Base-by-base conservation (phyloP, 345 rosid genomes). In the Aquilaria sinensis region DNA sequence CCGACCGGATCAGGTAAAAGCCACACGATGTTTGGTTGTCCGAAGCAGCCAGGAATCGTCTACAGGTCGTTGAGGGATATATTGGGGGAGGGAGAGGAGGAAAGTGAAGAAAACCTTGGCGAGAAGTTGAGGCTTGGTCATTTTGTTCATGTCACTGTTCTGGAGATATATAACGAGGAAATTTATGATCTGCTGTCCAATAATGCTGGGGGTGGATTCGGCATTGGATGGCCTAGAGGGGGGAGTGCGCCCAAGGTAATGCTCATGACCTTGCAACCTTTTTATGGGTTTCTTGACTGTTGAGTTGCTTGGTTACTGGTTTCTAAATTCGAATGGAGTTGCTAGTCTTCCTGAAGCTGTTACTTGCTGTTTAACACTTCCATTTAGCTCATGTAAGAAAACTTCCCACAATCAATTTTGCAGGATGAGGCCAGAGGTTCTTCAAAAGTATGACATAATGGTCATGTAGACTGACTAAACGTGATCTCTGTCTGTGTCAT, bases 1-100 rank as follows among this genome's bases (percentile, higher is more conserved):
- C 99, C 99, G 0, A 94, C 99, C 0, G 97, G 99, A 63, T 83
- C 99, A 0, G 99, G 99, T 0, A 94, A 94, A 77, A 94, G 99
- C 56, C 92, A 90, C 69, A 88, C 96, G 0, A 94, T 94, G 99
- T 94, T 94, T 61, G 99, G 99, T 41, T 86, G 87, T 66, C 54
- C 88, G 57, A 90, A 86, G 83, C 87, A 85, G 66, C 84, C 97
- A 0, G 99, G 99, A 71, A 90, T 94, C 14, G 99, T 94, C 41
- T 94, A 90, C 61, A 61, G 82, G 31, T 70, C 99, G 1, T 67
- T 90, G 71, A 83, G 65, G 56, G 92, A 78, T 69, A 94, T 94
- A 64, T 67, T 90, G 74, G 97, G 94, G 10, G 93, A 73, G 60
- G 63, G 43, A 5, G 82, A 67, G 31, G 84, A 74, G 51, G 85